Base-by-base conservation (phyloP, 768 basidiomycete species). In the Tephrocybe sp. region DNA sequence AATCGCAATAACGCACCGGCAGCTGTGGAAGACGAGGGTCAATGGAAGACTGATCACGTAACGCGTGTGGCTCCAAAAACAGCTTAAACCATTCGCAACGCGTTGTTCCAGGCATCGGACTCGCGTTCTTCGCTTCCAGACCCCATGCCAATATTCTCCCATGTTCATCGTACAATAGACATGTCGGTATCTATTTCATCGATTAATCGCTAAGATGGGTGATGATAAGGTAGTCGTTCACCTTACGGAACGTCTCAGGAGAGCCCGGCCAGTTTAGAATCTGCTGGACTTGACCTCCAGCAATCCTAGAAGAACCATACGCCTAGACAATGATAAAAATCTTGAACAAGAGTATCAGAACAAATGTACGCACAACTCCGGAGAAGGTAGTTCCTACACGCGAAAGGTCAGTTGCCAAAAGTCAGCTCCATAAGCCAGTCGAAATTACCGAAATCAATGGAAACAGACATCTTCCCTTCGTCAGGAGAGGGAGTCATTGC, bases 181-280 rank as follows among this genome's bases (percentile, higher is more conserved):
- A 93, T 1, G 92, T 93, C 1, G 91, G 88, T 33, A 86, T 82
- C 77, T 78, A 49, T 52, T 34, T 13, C 38, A 54, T 25, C 57
- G 42, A 40, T 56, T 23, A 45, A 24, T 45, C 38, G 40, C 21
- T 43, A 25, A 24, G 21, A 9, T 6, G 31, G 22, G 47, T 27
- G 10, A 19, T 34, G 40, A 31, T 47, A 47, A 34, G 6, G 54
- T 38, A 37, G 40, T 1, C 7, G 49, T 64, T 52, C 23, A 79
- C 84, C 71, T 94, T 93, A 61, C 90, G 76, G 72, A 89, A 93
- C 1, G 86, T 91, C 66, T 93, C 91, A 55, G 83, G 79, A 2
- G 86, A 86, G 5, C 88, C 89, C 0, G 88, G 91, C 91, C 91
- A 94, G 51, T 79, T 79, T 15, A 94, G 67, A 47, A 94, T 91